phyloP scores from a whole-genome alignment of 495 filamentous ascomycete genomes.

The Apodospora peruviana region DNA sequence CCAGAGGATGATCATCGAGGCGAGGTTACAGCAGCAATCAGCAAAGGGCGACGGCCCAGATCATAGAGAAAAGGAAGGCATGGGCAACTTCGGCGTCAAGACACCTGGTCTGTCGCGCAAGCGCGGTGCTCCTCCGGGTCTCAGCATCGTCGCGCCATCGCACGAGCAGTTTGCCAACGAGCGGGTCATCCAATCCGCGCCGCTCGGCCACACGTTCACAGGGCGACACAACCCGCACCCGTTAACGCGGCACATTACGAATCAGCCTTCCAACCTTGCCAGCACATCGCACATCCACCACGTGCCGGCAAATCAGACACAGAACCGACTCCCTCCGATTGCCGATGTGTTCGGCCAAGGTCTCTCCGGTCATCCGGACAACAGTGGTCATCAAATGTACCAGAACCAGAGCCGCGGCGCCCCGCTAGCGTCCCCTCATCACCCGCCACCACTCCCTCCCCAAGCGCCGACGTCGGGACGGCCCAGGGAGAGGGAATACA shows the following conservation, averaged over 20 bases:
- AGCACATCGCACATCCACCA: conserved; percentile 91
- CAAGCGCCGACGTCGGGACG: conserved; percentile 36
- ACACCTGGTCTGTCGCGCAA: conserved; percentile 57
- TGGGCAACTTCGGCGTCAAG: conserved; percentile 52
- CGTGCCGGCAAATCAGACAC: conserved; percentile 79
- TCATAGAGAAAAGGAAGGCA: conserved; percentile 48
- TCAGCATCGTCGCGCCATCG: conserved; percentile 95
- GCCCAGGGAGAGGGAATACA: conserved; percentile 76
- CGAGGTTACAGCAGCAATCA: conserved; percentile 78
- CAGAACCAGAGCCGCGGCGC: conserved; percentile 23
- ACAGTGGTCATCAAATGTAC: conserved; percentile 61
- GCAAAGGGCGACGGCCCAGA: conserved; percentile 67
- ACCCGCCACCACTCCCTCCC: conserved; percentile 34
- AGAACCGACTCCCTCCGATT: conserved; percentile 89
- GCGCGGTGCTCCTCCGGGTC: conserved; percentile 80
- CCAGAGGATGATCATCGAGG: conserved; percentile 91
- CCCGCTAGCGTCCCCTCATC: conserved; percentile 73
- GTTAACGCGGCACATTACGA: conserved; percentile 73
- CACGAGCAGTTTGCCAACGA: conserved; percentile 93
- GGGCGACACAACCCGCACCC: conserved; percentile 80
- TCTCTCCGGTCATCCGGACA: conserved; percentile 61
- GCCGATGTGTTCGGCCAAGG: conserved; percentile 89
- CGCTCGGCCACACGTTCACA: conserved; percentile 92
- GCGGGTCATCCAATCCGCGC: conserved; percentile 93
- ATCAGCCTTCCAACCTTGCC: conserved; percentile 79